phyloP scores from a whole-genome alignment of 176 grass and related monocot genomes.

The Leersia perrieri region DNA sequence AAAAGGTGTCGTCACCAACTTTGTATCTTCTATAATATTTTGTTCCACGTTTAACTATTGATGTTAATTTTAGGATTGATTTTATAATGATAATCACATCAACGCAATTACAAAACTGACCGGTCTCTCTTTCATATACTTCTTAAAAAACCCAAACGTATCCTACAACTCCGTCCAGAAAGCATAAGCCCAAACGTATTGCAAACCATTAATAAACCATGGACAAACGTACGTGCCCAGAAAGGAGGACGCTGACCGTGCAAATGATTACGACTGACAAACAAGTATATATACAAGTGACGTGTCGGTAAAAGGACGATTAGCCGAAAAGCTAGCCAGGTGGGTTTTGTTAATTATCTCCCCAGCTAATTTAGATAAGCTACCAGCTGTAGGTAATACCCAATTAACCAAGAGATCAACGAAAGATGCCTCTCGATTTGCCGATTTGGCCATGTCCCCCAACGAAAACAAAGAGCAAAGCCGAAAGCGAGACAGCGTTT shows the following conservation, averaged over 20 bases:
- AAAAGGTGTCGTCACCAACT: too few species aligned
- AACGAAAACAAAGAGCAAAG: not conserved
- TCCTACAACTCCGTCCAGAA: not conserved
- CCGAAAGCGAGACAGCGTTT: not conserved
- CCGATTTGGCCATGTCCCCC: not conserved
- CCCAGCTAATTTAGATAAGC: not conserved
- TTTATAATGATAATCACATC: not conserved
- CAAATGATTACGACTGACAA: not conserved
- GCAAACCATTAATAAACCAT: not conserved
- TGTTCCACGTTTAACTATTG: too few species aligned
- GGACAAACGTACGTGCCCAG: not conserved
- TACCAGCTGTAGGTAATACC: not conserved
- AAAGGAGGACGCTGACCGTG: not conserved
- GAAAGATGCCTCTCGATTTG: not conserved
- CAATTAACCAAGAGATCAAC: not conserved
- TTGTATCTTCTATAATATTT: too few species aligned
- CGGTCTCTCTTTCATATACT: not conserved
- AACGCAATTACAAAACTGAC: too few species aligned
- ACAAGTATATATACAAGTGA: not conserved
- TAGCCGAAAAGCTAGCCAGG: not conserved
- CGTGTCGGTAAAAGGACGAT: slow-evolving; percentile 40
- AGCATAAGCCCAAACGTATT: not conserved
- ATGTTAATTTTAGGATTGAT: too few species aligned
- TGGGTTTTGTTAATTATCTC: not conserved
- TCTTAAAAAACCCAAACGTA: too few species aligned